A percentile compares a stretch with the other conserved stretches of the same genome.
These are phyloP conservation scores for Neolentinus lepideus DNA, from an alignment of 1,284 basidiomycete species.

Conservation along the genomic window DNA sequence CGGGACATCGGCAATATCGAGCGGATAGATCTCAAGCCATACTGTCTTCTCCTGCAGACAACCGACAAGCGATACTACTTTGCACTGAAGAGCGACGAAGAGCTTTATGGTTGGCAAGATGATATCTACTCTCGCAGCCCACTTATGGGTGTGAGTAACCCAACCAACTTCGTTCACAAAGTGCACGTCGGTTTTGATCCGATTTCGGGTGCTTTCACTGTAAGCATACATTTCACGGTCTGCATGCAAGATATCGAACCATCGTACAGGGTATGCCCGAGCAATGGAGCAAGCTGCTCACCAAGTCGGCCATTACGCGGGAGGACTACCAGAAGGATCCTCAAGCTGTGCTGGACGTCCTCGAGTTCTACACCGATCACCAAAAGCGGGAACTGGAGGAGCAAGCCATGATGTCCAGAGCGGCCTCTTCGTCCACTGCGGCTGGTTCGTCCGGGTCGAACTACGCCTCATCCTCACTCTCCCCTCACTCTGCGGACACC, in stretches of 20 bases:
- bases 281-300: conserved; percentile 94
- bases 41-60: conserved; percentile 82
- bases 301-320: conserved; percentile 93
- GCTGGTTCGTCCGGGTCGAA: conserved; percentile 14
- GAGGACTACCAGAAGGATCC: conserved; percentile 97
- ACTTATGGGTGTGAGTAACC: conserved; percentile 87
- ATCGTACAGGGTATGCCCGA: conserved; percentile 83
- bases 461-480: conserved; percentile 12
- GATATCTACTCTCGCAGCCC: conserved; percentile 93
- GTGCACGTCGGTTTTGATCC: conserved; percentile 98
- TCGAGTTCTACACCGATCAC: conserved; percentile 98
- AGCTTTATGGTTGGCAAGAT: conserved; percentile 95
- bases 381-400: conserved; percentile 90
- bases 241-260: neutral
- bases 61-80: conserved; percentile 77
- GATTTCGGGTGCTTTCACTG: conserved; percentile 88
- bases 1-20: conserved; percentile 84
- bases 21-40: conserved; percentile 89
- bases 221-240: conserved; percentile 29
- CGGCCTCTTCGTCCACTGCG: conserved; percentile 9
- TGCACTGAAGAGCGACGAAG: conserved; percentile 88
- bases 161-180: conserved; percentile 97
- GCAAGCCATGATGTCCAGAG: conserved; percentile 28
- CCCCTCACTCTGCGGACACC: conserved; percentile 12
- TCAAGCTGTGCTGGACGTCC: conserved; percentile 93